Evolutionary conservation across 768 basidiomycete genomes (phyloP), one percentile per base, ranked within the genome.

Genomic region (Termitomyces bulborhizus): DNA sequence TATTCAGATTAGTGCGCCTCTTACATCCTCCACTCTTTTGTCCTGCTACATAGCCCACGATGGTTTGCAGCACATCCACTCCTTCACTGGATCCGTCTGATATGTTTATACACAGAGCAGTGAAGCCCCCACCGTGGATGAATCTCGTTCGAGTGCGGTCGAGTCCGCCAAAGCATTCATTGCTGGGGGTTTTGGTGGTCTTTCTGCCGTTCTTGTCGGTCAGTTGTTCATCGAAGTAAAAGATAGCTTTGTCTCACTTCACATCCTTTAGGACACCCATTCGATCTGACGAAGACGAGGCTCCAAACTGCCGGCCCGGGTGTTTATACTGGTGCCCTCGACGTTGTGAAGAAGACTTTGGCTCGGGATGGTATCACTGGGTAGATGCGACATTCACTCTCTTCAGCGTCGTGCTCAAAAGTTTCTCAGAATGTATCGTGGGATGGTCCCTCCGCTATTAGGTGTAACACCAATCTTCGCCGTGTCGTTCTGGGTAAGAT

Each of bases 401-500:
- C 6, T 8, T 46, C n/a, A 34, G 11, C 15, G 44, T 37, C 37
- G 13, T 45, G 8, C 46, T 58, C 24, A 55, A 34, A 46, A 57
- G 34, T 26, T 4, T 52, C 18, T 44, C 7, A 94, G 92, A 29
- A 66, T 96, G 67, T 96, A 94, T 65, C 89, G 93, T 58, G 93
- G 93, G 36, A 93, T 98, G 73, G 88, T 95, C 3, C 94, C 95
- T 34, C 95, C 95, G 43, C 71, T 98, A 55, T 74, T 97, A 31
- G 93, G 96, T 29, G 93, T 99, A 29, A 98, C 97, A 4, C 97
- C 97, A 34, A 98, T 98, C 65, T 99, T 99, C 64, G 97, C 97
- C 3, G 75, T 98, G 31, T 96, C 93, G 3, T 98, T 99, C 77
- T 98, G 95, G 95, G 95, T 94, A 69, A 55, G 80, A 62, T 53